phyloP scores from a whole-genome alignment of 2,329 filamentous ascomycete species.

The Aureobasidium subglaciale region DNA sequence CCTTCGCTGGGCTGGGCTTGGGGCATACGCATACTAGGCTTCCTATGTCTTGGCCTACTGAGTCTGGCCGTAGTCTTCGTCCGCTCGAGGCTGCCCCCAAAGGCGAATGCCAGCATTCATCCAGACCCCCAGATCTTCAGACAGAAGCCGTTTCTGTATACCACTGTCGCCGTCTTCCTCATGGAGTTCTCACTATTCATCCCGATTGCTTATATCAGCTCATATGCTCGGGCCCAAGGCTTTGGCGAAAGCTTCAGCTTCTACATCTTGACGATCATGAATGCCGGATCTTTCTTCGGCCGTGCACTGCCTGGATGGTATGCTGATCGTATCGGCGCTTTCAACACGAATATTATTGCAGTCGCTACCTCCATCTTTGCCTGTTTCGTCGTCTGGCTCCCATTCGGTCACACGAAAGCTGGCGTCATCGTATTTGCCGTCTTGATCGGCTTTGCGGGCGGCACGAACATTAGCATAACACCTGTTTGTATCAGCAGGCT shows the following conservation, averaged over 20 bases:
- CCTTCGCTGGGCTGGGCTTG: slow-evolving; percentile 35
- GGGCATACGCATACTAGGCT: slow-evolving; percentile 38
- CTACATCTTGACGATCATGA: slow-evolving; percentile 69
- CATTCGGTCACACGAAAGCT: slow-evolving; percentile 24
- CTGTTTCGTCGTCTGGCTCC: slow-evolving; percentile 68
- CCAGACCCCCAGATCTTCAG: slow-evolving; percentile 37
- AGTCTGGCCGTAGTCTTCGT: slow-evolving; percentile 32
- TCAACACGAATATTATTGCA: slow-evolving; percentile 68
- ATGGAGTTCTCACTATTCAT: slow-evolving; percentile 48
- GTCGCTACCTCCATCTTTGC: slow-evolving; percentile 55
- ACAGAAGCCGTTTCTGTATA: slow-evolving; percentile 31
- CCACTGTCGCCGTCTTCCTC: slow-evolving; percentile 37
- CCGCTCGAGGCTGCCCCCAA: slow-evolving; percentile 34
- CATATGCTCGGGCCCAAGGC: slow-evolving; percentile 57
- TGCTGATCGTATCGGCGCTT: slow-evolving; percentile 70
- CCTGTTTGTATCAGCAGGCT: slow-evolving; percentile 42
- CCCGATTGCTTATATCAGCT: slow-evolving; percentile 71
- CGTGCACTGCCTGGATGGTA: slow-evolving; percentile 67
- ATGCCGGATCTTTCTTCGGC: slow-evolving; percentile 70
- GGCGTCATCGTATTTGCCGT: slow-evolving; percentile 26
- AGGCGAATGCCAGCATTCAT: slow-evolving; percentile 32
- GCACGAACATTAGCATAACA: slow-evolving; percentile 32
- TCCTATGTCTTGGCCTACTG: slow-evolving; percentile 36
- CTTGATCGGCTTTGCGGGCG: slow-evolving; percentile 32
- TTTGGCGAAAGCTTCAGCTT: slow-evolving; percentile 59